These are phyloP conservation scores for Closterium sp. DNA, from an alignment of 139 green algal genomes.

Conservation along the genomic window DNA sequence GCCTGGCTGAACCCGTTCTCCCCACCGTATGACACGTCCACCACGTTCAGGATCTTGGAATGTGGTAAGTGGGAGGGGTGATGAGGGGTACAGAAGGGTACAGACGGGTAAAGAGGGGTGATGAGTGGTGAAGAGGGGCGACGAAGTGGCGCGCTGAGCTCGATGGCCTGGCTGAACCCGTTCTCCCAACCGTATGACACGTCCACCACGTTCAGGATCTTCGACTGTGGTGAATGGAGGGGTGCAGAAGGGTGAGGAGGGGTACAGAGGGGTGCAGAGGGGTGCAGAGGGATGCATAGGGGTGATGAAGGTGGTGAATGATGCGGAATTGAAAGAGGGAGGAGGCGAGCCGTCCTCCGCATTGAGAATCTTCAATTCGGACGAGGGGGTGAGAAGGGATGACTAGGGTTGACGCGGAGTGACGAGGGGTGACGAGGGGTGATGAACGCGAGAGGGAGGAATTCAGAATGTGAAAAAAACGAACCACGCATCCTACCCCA, in stretches of 20 bases:
- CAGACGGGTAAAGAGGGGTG: background rate
- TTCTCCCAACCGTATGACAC: slow-evolving; percentile 98
- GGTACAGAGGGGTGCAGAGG: too few species aligned
- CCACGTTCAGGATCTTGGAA: slow-evolving; percentile 81
- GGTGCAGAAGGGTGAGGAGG: background rate
- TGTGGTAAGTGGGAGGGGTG: background rate
- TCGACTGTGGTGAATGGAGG: slow-evolving; percentile 51
- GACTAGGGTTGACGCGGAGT: too few species aligned
- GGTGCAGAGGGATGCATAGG: too few species aligned
- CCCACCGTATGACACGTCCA: slow-evolving; percentile 96
- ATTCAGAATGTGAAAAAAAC: too few species aligned
- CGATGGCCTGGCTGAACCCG: slow-evolving; percentile 94
- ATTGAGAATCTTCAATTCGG: too few species aligned
- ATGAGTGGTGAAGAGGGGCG: background rate
- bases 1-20: slow-evolving; percentile 98
- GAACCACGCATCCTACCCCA: too few species aligned
- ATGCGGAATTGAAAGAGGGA: too few species aligned
- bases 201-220: slow-evolving; percentile 91
- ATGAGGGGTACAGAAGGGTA: background rate
- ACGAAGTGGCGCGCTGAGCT: background rate
- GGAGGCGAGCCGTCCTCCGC: too few species aligned
- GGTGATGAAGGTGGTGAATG: too few species aligned
- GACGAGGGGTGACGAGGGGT: too few species aligned
- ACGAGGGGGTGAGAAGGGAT: too few species aligned
- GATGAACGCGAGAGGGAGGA: too few species aligned